A percentile compares a stretch with the other conserved stretches of the same genome.
Conservation (phyloP, 768 basidiomycete species). For the Pleurotus giganteus region DNA sequence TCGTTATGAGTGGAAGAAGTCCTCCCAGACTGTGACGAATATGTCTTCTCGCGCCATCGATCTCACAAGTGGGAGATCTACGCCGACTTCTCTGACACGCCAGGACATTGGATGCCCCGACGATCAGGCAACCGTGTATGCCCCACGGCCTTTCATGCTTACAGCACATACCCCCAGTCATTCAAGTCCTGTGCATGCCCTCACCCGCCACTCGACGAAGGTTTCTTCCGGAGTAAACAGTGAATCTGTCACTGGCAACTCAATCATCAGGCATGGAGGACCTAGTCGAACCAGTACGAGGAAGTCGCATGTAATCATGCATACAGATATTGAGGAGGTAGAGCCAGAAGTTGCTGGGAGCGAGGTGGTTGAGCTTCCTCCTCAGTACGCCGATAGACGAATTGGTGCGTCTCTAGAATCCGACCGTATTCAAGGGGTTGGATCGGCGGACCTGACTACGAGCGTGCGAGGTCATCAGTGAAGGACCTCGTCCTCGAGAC, state of each 20-base stretch:
- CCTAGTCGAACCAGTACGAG: conserved; percentile 1
- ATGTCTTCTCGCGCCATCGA: neutral
- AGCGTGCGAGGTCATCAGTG: conserved; percentile 12
- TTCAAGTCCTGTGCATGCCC: neutral
- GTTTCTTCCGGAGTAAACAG: neutral
- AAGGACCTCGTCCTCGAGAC: neutral
- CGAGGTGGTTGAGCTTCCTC: conserved; percentile 72
- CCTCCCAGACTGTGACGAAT: neutral
- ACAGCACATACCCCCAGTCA: neutral
- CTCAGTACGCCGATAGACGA: conserved; percentile 61
- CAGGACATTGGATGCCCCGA: neutral
- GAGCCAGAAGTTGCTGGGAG: conserved; percentile 38
- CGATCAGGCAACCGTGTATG: neutral
- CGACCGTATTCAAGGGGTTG: conserved; percentile 5
- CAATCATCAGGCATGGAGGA: neutral
- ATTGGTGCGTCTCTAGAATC: conserved; percentile 14
- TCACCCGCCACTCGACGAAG: neutral
- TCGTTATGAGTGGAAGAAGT: conserved; percentile 11
- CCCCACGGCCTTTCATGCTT: neutral
- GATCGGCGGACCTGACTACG: too few relatives aligned
- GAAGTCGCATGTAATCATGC: conserved; percentile 58
- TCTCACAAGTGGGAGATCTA: neutral
- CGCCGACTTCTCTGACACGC: neutral
- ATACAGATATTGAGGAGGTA: conserved; percentile 67
- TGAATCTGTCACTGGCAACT: neutral